Evolutionary conservation across 2,329 filamentous ascomycete species (phyloP), one percentile per base, ranked within the genome.

Genomic region (Calonectria crousiana): DNA sequence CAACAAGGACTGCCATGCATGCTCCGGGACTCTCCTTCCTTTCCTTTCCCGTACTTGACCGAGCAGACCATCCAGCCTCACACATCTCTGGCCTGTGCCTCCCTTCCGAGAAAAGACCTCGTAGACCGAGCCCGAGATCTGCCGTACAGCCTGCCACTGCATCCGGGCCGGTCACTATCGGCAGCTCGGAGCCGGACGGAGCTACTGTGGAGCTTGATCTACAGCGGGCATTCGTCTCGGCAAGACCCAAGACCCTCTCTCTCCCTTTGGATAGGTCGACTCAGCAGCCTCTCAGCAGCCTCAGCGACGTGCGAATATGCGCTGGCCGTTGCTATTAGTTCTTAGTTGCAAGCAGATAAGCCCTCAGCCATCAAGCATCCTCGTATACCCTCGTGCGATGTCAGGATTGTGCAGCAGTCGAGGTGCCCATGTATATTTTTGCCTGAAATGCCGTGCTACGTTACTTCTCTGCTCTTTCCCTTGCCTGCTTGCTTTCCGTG

Each of bases 101-200:
- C 26, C 41, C 18, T 20, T 30, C 14, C 38, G 26, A n/a, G 14
- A 34, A 6, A 34, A 6, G 28, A 8, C 4, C 38, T 65, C 60
- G 38, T 65, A 32, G 38, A 65, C 60, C 30, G 60, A 49, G 26
- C 18, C 60, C 60, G 60, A 65, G 38, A 65, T 65, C 60, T 65
- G 26, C 60, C 60, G 60, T 32, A 9, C 60, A 49, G 28, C 41
- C 41, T 34, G 30, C 26, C 18, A 49, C 41, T 32, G 28, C 26
- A n/a, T 34, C 60, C 41, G 38, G 60, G 41, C 41, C 60, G 38
- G 60, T 65, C 41, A 14, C 20, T 41, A 32, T 47, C 60, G 60
- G 38, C 41, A 49, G 28, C 28, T 49, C 60, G 60, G 36, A 28
- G 16, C 60, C 60, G 60, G 60, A 49, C 38, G 60, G 60, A 49